Evolutionary conservation across 345 rosid species (phyloP).

Genomic region (Syzygium oleosum): DNA sequence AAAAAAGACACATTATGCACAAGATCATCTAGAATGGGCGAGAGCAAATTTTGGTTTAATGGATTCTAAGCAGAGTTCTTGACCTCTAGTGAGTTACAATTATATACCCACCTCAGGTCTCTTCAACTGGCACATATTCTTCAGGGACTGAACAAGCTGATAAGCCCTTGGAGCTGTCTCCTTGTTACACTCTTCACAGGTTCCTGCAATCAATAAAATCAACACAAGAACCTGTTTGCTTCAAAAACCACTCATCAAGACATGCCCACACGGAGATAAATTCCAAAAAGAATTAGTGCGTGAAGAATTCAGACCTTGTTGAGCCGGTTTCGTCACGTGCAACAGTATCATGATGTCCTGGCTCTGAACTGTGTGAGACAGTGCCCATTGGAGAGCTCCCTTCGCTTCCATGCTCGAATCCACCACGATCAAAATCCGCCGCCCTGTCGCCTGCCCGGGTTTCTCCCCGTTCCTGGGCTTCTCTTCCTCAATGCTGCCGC

Average conservation of each 20-base stretch:
- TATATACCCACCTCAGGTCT: slow-evolving; percentile 61
- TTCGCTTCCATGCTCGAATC: slow-evolving; percentile 72
- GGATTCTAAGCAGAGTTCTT: not conserved
- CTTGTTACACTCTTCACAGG: slow-evolving; percentile 24
- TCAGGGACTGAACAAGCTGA: slow-evolving; percentile 40
- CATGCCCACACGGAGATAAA: not conserved
- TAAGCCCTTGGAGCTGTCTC: slow-evolving; percentile 40
- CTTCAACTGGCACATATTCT: slow-evolving; percentile 54
- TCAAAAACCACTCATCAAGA: not conserved
- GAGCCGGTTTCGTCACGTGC: slow-evolving; percentile 46
- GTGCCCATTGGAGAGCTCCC: slow-evolving; percentile 86
- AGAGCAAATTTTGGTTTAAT: not conserved
- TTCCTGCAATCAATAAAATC: slow-evolving; percentile 9
- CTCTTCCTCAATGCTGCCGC: not conserved
- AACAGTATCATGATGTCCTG: slow-evolving; percentile 70
- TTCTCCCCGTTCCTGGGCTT: slow-evolving; percentile 3
- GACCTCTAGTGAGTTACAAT: not conserved
- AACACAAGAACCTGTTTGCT: not conserved
- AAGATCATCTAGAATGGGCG: not conserved
- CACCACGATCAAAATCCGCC: slow-evolving; percentile 82
- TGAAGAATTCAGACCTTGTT: slow-evolving; percentile 26
- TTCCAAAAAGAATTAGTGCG: not conserved
- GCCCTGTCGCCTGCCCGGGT: slow-evolving; percentile 21
- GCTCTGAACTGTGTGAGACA: slow-evolving; percentile 72
- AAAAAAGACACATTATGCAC: not conserved